Evolutionary conservation across 805 yeast species (phyloP).

Genomic region (Saccharomyces jurei): DNA sequence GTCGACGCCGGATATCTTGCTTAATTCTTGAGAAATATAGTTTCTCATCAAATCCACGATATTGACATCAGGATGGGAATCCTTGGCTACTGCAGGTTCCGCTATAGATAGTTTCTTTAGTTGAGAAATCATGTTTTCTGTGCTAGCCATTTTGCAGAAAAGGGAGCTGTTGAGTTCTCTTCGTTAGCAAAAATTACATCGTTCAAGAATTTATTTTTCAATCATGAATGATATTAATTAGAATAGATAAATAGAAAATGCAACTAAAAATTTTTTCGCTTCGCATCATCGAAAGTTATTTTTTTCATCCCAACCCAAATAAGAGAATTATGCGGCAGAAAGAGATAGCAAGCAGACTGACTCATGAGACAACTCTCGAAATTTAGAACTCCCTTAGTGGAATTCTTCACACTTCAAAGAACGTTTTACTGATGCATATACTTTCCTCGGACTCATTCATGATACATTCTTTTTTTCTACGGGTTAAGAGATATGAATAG

Average conservation of each 20-base stretch:
- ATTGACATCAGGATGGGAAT: constrained; percentile 69
- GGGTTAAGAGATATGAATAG: not conserved
- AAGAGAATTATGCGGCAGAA: not conserved
- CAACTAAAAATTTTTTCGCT: not conserved
- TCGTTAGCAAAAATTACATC: not conserved
- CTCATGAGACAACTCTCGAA: not conserved
- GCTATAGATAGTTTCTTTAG: constrained; percentile 30
- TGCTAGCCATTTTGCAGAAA: constrained; percentile 4
- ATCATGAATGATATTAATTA: not conserved
- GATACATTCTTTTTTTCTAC: no score
- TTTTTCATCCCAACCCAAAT: not conserved
- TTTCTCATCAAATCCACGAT: constrained; percentile 84
- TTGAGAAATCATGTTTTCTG: constrained; percentile 22
- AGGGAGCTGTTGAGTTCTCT: not conserved
- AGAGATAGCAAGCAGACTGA: not conserved
- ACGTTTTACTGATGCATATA: not conserved
- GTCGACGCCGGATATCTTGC: constrained; percentile 66
- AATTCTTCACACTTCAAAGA: not conserved
- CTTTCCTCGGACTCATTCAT: not conserved
- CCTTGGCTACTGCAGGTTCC: constrained; percentile 41
- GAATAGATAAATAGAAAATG: not conserved
- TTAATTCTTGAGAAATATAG: constrained; percentile 73
- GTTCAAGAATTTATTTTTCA: not conserved
- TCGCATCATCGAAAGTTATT: not conserved
- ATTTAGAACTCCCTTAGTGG: not conserved